Evolutionary conservation across 1,139 yeast genomes (phyloP).

Genomic region (Yamadazyma kanchanaburiensis): DNA sequence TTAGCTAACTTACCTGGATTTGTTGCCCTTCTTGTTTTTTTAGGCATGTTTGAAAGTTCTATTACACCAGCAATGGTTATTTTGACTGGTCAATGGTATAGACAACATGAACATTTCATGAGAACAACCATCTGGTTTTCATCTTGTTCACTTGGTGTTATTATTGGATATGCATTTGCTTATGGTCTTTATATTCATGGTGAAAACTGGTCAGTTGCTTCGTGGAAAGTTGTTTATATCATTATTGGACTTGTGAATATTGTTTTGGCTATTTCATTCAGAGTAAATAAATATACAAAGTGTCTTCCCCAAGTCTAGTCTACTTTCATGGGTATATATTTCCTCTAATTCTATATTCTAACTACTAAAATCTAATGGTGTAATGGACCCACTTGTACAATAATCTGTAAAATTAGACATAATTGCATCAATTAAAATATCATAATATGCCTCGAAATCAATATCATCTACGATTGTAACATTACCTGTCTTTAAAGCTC

Average conservation of each 20-base stretch:
- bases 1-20: constrained; percentile 39
- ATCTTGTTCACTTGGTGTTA: constrained; percentile 21
- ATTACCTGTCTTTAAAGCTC: constrained; percentile 24
- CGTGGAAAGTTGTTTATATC: constrained; percentile 30
- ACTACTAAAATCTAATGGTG: constrained; percentile 4
- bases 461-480: constrained; percentile 28
- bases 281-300: too few species aligned
- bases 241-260: constrained; percentile 42
- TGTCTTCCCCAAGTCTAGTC: too few species aligned
- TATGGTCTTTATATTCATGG: constrained; percentile 25
- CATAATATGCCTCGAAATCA: constrained; percentile 24
- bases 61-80: constrained; percentile 53
- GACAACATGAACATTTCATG: constrained; percentile 14
- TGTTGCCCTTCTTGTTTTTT: constrained; percentile 38
- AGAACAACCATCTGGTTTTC: constrained; percentile 20
- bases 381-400: constrained; percentile 16
- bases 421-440: constrained; percentile 22
- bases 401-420: constrained; percentile 31
- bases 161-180: constrained; percentile 21
- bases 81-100: constrained; percentile 26
- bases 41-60: constrained; percentile 54
- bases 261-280: constrained; percentile 9
- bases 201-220: constrained; percentile 13
- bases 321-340: too few species aligned
- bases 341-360: too few species aligned